These are phyloP conservation scores for Suhomyces sp. DNA, from an alignment of 805 yeast species.

Conservation along the genomic window DNA sequence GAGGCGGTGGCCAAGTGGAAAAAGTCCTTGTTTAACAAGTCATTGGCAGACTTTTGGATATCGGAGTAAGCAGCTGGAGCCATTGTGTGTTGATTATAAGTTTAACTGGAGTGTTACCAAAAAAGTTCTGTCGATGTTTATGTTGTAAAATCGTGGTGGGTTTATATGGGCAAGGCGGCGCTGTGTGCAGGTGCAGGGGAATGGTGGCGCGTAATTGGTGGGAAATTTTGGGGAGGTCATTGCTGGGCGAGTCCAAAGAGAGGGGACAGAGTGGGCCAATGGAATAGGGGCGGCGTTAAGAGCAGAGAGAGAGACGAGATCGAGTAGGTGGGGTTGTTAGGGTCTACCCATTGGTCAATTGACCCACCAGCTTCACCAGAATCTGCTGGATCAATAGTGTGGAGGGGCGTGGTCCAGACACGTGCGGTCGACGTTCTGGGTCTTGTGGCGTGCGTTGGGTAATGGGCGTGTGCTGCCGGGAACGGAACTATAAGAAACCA, in stretches of 20 bases:
- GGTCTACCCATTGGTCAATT: neutral
- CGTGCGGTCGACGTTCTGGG: neutral
- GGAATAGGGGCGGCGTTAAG: neutral
- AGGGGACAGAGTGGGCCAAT: neutral
- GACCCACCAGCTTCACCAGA: neutral
- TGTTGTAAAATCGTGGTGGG: conserved; percentile 4
- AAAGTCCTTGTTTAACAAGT: conserved; percentile 86
- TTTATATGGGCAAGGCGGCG: conserved; percentile 1
- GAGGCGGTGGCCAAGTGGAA: conserved; percentile 87
- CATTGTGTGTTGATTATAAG: conserved; percentile 20
- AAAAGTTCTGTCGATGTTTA: conserved; percentile 2
- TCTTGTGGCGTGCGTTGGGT: neutral
- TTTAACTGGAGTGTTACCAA: conserved; percentile 1
- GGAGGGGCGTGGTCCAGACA: neutral
- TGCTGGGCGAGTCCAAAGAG: neutral
- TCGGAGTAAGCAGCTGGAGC: conserved; percentile 88
- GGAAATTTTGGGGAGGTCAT: conserved; percentile 3
- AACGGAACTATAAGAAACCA: neutral
- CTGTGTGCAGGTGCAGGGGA: conserved; percentile 2
- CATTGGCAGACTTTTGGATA: conserved; percentile 89
- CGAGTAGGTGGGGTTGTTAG: neutral
- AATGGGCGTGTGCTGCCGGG: neutral
- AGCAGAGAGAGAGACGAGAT: neutral
- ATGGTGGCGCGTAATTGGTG: conserved; percentile 6
- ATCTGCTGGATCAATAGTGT: neutral